Evolutionary conservation across 257 asterid genomes (phyloP), one percentile per base, ranked within the genome.

Genomic region (Solanum raphanifolium): DNA sequence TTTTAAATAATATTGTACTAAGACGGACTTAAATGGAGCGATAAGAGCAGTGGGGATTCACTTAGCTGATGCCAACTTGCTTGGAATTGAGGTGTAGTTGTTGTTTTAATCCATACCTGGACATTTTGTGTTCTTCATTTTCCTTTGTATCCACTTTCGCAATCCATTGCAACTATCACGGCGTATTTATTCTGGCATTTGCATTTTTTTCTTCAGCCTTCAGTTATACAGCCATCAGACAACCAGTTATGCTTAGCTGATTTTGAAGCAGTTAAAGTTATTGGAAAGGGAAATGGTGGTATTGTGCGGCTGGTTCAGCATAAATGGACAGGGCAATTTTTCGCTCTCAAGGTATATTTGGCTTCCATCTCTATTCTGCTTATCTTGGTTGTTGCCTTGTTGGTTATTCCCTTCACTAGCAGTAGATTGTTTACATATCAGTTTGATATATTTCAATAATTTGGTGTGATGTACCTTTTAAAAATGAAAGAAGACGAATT

Each of bases 221-320:
- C 96, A 69, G 93, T 95, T 83, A 95, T 95, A 89, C 96, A 91
- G 85, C 98, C 99, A 46, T 90, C 95, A 13, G 99, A 97, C 89
- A 95, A 93, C 92, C 99, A 95, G 93, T 91, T 97, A 92, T 92
- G 98, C 92, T 92, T 97, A 91, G 98, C 98, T 1, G 99, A 97
- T 90, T 97, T 97, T 87, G 99, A 97, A 81, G 98, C 98, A 32
- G 94, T 95, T 78, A 92, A 93, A 95, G 98, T 97, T 88, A 95
- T 97, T 75, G 99, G 99, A 71, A 95, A 97, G 91, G 99, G 99
- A 86, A 95, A 92, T 86, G 98, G 99, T 13, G 99, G 99, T 60
- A 93, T 95, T 83, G 99, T 97, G 83, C 97, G 95, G 34, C 87
- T 97, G 94, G 99, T 97, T 89, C 99, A 95, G 81, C 99, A 97